Conservation (phyloP, 129 eudicot species). For the Logfia minima region DNA sequence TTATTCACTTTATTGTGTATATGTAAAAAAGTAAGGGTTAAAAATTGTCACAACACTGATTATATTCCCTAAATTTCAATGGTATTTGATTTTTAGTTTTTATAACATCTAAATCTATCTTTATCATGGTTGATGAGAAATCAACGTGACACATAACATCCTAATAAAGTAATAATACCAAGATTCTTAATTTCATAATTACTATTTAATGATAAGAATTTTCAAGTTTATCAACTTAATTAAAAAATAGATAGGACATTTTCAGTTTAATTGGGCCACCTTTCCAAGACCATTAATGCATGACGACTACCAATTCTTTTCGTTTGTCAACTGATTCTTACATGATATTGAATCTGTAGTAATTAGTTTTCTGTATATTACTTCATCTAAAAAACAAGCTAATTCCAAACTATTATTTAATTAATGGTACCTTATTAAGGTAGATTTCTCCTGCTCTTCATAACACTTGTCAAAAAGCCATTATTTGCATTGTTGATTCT, state of each 20-base stretch:
- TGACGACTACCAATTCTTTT: slow-evolving; percentile 1
- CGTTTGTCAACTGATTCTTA: slow-evolving; percentile 15
- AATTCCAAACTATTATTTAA: too few species aligned
- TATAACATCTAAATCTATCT: too few species aligned
- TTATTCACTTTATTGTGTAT: background rate
- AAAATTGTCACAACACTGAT: background rate
- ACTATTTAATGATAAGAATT: background rate
- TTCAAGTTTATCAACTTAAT: background rate
- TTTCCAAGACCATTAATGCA: slow-evolving; percentile 20
- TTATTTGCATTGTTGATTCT: too few species aligned
- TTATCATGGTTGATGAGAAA: too few species aligned
- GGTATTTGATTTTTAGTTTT: too few species aligned
- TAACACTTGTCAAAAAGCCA: too few species aligned
- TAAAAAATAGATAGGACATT: background rate
- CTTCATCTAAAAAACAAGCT: background rate
- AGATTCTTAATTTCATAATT: background rate
- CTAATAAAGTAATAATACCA: background rate
- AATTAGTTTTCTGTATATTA: background rate
- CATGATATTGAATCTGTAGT: background rate
- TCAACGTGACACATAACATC: too few species aligned
- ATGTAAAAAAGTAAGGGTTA: background rate
- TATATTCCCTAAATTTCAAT: too few species aligned
- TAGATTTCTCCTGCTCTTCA: too few species aligned
- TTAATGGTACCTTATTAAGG: too few species aligned
- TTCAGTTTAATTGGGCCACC: slow-evolving; percentile 9